Conservation (phyloP, 768 basidiomycete species). For the Chalciporus pseudorubinellus region DNA sequence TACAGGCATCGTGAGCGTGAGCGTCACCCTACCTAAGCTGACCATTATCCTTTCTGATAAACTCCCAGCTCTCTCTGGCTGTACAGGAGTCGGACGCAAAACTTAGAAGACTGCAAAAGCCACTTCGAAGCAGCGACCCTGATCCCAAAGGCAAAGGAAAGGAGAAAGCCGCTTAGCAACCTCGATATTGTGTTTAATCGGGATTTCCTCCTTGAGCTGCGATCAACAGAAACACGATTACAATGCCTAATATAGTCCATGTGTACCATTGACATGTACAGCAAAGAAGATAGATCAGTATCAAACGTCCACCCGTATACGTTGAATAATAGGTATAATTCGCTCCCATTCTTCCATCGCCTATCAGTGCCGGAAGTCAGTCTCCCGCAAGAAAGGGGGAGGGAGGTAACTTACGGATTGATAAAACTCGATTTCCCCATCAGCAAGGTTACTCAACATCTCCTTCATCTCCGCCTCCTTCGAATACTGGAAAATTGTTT, state of each 20-base stretch:
- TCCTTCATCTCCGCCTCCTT: slow-evolving; percentile 98
- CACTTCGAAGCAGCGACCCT: neutral
- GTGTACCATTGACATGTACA: slow-evolving; percentile 9
- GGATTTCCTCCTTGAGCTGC: neutral
- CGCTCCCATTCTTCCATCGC: slow-evolving; percentile 98
- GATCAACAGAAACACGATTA: slow-evolving; percentile 7
- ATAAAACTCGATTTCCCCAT: slow-evolving; percentile 95
- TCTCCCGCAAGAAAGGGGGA: slow-evolving; percentile 1
- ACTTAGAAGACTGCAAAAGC: slow-evolving; percentile 31
- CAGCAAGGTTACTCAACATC: slow-evolving; percentile 82
- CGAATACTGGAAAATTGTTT: slow-evolving; percentile 82
- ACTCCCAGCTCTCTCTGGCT: slow-evolving; percentile 61
- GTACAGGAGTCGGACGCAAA: slow-evolving; percentile 82
- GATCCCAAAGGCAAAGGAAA: slow-evolving; percentile 13
- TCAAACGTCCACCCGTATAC: slow-evolving; percentile 90
- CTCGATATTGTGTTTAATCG: neutral
- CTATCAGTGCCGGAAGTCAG: slow-evolving; percentile 35
- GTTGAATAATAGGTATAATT: slow-evolving; percentile 89
- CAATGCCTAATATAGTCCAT: slow-evolving; percentile 8
- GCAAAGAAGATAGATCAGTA: slow-evolving; percentile 20
- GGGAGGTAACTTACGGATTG: slow-evolving; percentile 57
- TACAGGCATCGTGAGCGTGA: slow-evolving; percentile 78
- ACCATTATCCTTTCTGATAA: neutral
- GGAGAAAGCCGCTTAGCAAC: slow-evolving; percentile 4
- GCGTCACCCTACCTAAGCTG: slow-evolving; percentile 16